Base-by-base conservation (phyloP, 1,284 basidiomycete species). In the Cryptococcus sp. region DNA sequence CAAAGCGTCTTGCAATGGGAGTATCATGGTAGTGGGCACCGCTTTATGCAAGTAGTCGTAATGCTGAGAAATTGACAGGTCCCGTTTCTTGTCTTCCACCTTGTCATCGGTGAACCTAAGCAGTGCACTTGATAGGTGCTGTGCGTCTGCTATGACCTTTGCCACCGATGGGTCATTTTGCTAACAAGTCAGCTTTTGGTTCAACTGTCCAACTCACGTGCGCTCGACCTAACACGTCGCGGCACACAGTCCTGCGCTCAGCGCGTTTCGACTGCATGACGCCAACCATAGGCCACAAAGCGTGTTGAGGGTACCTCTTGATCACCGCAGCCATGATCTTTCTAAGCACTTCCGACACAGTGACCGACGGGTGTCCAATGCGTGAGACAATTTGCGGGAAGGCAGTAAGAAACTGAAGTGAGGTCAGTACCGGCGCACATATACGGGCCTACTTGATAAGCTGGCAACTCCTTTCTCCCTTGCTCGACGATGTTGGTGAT, bases 301-400 rank as follows among this genome's bases (percentile, higher is more conserved):
- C 88, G 79, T 99, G 96, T 50, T 89, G 87, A 4, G 96, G 94
- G 74, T 93, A 95, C 55, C 87, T 85, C 53, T 83, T 78, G 15
- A 99, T 83, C 42, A 98, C 90, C 19, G 78, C 81, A 11, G 82
- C 78, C 62, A 99, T 91, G 42, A 99, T 84, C 56, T 79, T 81
- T 1, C 85, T 82, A 17, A 99, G 80, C 16, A 87, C 79, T 0
- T 76, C 75, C 72, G 86, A 89, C 1, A 94, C 88, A 1, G 82
- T 82, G n/a, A 80, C 70, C 69, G 91, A 89, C 17, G 79, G 80
- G 69, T 98, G 92, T 19, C 88, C 89, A 39, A 99, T 89, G 10
- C 96, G 87, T 23, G 96, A 99, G 11, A 96, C 91, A 58, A 99
- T 90, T 81, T 99, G 96, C 7, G 96, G 93, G 65, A 98, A 93